Base-by-base conservation (phyloP, 768 basidiomycete species). In the Xanthoconium stramineum region DNA sequence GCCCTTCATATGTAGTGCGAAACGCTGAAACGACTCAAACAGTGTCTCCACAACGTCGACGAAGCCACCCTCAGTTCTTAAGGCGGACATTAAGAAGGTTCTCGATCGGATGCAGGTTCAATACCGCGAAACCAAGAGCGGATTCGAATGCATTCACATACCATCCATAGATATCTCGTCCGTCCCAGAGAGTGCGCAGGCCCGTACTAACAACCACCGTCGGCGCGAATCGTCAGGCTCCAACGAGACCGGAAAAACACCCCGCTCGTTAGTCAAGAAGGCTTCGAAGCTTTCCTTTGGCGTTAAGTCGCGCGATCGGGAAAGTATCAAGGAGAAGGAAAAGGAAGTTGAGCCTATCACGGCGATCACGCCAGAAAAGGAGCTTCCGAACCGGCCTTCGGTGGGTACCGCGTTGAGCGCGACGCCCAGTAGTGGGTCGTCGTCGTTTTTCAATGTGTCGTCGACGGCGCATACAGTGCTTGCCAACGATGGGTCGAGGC, bases 1-100 rank as follows among this genome's bases (percentile, higher is more conserved):
- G 15, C 2, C 17, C 57, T 20, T 37, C 47, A 40, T 45, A 40
- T 47, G 51, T 52, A 48, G 47, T 35, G 36, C 57, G 43, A 19
- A 29, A 44, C 55, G 36, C 53, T 47, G 45, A 49, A 38, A 46
- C 10, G 36, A 47, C 3, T 32, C 12, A 38, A 60, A 39, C 60
- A 92, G 93, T 62, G 97, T 99, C 40, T 88, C 92, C 6, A 99
- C 97, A 7, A 99, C 97, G 2, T 90, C 94, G 29, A 94, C 94
- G 6, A 98, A 96, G 67, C 68, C 91, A 7, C 89, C 93, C 6
- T 73, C 81, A 14, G 78, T 83, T 10, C 86, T 98, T 73, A 90
- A 92, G 71, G 74, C 79, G 55, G 96, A 98, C 72, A 88, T 99
- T 60, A 80, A 82, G 47, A 82, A 83, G 13, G 95, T 97, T 2